Conservation (phyloP, 441 rosid genomes). For the Macaranga tanarius region DNA sequence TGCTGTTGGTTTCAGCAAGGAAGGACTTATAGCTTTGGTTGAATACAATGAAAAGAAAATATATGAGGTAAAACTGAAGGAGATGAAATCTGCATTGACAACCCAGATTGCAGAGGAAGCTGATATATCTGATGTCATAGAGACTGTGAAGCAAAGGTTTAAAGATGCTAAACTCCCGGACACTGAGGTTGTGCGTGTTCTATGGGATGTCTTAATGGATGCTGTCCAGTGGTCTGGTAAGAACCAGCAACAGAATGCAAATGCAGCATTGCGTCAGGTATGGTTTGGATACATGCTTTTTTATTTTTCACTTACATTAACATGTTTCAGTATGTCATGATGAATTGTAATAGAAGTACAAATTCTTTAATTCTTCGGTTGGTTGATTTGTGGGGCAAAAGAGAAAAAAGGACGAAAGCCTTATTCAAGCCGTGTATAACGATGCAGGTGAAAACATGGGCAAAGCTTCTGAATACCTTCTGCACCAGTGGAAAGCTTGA, state of each 20-base stretch:
- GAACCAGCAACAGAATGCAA: slow-evolving; percentile 99
- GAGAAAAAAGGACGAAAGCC: not conserved
- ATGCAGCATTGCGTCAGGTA: slow-evolving; percentile 89
- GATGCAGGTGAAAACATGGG: slow-evolving; percentile 88
- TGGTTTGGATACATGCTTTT: not conserved
- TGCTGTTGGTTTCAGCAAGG: slow-evolving; percentile 66
- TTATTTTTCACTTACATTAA: not conserved
- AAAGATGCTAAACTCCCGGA: slow-evolving; percentile 88
- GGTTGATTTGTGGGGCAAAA: not conserved
- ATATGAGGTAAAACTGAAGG: slow-evolving; percentile 84
- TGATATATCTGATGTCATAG: slow-evolving; percentile 83
- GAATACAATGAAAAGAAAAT: slow-evolving; percentile 96
- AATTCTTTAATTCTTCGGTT: not conserved
- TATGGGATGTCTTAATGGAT: slow-evolving; percentile 98
- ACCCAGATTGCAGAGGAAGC: slow-evolving; percentile 79
- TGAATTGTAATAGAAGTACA: not conserved
- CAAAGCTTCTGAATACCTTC: slow-evolving; percentile 64
- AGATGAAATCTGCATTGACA: slow-evolving; percentile 81
- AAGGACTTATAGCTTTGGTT: slow-evolving; percentile 74
- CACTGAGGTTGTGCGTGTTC: slow-evolving; percentile 69
- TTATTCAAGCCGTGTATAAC: not conserved
- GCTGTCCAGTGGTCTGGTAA: slow-evolving; percentile 99
- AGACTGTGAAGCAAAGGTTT: slow-evolving; percentile 72
- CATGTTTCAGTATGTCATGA: not conserved
- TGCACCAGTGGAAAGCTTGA: slow-evolving; percentile 86